These are phyloP conservation scores for Tylopilus sp. DNA, from an alignment of 768 basidiomycete genomes.

Conservation along the genomic window DNA sequence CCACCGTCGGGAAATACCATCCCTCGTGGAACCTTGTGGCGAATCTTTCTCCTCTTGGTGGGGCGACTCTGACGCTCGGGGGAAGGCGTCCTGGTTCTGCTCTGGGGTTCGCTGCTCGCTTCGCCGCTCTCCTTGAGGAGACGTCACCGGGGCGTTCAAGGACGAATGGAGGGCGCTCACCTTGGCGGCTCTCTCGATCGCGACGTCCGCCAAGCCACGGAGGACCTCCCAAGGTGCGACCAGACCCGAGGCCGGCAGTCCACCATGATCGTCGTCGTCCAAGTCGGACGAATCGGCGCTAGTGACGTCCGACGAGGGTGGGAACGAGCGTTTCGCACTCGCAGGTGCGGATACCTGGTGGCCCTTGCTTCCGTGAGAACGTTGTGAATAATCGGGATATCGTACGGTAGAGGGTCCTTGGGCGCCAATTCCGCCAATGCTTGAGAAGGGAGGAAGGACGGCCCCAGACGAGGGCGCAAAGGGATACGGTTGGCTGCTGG, in stretches of 20 bases:
- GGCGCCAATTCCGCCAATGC: slow-evolving; percentile 53
- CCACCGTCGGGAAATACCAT: slow-evolving; percentile 78
- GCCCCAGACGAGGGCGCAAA: slow-evolving; percentile 47
- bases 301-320: slow-evolving; percentile 61
- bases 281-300: slow-evolving; percentile 81
- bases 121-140: slow-evolving; percentile 67
- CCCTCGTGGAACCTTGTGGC: slow-evolving; percentile 54
- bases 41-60: slow-evolving; percentile 66
- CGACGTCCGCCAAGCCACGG: slow-evolving; percentile 76
- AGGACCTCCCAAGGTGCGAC: slow-evolving; percentile 88
- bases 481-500: slow-evolving; percentile 25
- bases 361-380: slow-evolving; percentile 28
- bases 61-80: slow-evolving; percentile 69
- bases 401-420: slow-evolving; percentile 56
- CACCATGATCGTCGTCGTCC: slow-evolving; percentile 81
- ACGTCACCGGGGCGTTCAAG: slow-evolving; percentile 8
- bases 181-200: slow-evolving; percentile 74
- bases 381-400: slow-evolving; percentile 43
- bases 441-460: slow-evolving; percentile 69
- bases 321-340: slow-evolving; percentile 57
- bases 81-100: slow-evolving; percentile 69
- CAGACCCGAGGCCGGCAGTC: slow-evolving; percentile 75
- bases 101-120: slow-evolving; percentile 64
- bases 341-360: slow-evolving; percentile 31
- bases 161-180: slow-evolving; percentile 35